Evolutionary conservation across 2,329 filamentous ascomycete genomes (phyloP), one percentile per base, ranked within the genome.

Genomic region (Phialocephala subalpina): DNA sequence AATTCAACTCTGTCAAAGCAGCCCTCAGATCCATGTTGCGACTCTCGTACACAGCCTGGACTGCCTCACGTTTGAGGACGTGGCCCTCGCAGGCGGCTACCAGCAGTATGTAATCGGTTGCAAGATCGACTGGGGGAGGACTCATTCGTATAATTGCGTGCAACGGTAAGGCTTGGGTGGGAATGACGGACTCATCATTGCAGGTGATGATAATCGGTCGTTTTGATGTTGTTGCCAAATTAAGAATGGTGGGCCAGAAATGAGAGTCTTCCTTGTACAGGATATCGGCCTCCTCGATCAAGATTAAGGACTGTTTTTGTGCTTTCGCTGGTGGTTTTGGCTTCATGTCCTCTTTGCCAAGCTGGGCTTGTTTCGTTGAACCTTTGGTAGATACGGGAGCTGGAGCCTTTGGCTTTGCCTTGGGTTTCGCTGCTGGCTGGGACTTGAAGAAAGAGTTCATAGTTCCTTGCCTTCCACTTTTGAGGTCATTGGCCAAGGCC

Each of bases 191-290:
- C 77, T 97, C 95, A 70, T 97, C 89, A 72, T 94, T 98, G 81
- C 97, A 99, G 0, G 96, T 99, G 81, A 99, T 91, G 73, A 99
- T 86, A 69, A 99, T 94, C 0, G 96, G 96, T 36, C 96, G 87
- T 78, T 93, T 97, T 0, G 96, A 97, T 72, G 94, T 91, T 11
- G 84, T 58, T 65, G 97, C 93, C 66, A 99, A 85, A 22, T 86
- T 86, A 53, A 92, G 83, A 3, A 98, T 86, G 0, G 93, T 96
- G 0, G 85, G 80, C 96, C 96, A 99, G 75, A 99, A 99, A 69
- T 95, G 91, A 78, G 93, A 95, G 77, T 99, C 96, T 76, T 98
- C 95, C 62, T 97, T 94, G 76, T 96, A 99, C 0, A 99, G 84
- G 18, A 98, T 81, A 75, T 99, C 97, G 0, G 93, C 93, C 78